Conservation (phyloP, 2,329 filamentous ascomycete species). For the Apiospora rasikravindrae region DNA sequence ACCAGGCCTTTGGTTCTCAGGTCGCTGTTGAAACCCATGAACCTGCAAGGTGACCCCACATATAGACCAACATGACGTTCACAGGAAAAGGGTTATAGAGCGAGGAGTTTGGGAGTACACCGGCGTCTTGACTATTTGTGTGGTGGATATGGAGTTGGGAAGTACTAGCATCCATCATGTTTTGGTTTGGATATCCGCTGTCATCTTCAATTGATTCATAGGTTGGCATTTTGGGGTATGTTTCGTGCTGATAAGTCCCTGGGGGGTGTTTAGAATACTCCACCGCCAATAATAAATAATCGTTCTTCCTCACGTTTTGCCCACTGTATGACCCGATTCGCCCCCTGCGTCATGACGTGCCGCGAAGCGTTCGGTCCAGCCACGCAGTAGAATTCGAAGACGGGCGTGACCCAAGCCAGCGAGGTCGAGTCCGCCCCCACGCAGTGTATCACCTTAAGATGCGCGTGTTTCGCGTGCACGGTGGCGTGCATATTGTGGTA, state of each 20-base stretch:
- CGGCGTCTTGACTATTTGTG: background rate
- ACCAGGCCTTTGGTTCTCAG: background rate
- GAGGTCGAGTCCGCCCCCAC: conserved; percentile 77
- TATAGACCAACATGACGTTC: background rate
- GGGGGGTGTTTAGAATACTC: conserved; percentile 65
- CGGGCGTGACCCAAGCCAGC: conserved; percentile 87
- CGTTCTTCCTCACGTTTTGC: conserved; percentile 89
- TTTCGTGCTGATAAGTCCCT: background rate
- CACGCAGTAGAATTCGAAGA: conserved; percentile 96
- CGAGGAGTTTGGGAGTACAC: conserved; percentile 12
- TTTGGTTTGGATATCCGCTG: background rate
- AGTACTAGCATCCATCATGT: background rate
- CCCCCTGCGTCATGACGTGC: conserved; percentile 77
- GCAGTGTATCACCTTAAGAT: conserved; percentile 85
- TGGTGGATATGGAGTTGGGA: background rate
- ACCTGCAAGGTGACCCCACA: background rate
- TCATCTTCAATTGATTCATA: background rate
- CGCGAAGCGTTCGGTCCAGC: conserved; percentile 74
- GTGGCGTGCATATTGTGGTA: conserved; percentile 86
- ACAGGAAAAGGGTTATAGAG: background rate
- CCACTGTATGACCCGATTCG: conserved; percentile 91
- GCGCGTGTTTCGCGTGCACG: conserved; percentile 82
- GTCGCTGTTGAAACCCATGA: background rate
- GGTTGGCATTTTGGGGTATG: background rate
- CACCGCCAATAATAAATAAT: conserved; percentile 96